These are phyloP conservation scores for Cutaneotrichosporon sp. DNA, from an alignment of 1,284 basidiomycete species.

Conservation along the genomic window DNA sequence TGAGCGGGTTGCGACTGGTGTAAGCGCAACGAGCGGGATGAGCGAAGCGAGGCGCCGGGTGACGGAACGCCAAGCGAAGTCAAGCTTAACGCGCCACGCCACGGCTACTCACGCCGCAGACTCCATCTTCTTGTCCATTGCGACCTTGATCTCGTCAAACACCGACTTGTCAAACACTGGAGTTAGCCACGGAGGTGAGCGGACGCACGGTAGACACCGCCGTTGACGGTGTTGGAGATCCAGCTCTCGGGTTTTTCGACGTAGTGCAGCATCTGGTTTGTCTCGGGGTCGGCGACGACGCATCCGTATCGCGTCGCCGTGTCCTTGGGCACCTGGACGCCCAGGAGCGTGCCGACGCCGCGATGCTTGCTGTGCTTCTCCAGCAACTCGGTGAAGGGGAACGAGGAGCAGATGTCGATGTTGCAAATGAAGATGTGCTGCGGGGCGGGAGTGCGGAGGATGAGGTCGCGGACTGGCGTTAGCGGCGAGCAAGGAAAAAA, in stretches of 20 bases:
- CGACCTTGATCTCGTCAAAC: conserved; percentile 53
- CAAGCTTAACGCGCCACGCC: too few relatives aligned
- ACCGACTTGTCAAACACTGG: conserved; percentile 52
- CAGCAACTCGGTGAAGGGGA: conserved; percentile 50
- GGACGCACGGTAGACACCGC: conserved; percentile 47
- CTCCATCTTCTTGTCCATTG: conserved; percentile 52
- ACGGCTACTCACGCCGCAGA: conserved; percentile 45
- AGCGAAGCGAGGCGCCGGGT: too few relatives aligned
- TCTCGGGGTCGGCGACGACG: conserved; percentile 51
- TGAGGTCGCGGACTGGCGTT: conserved; percentile 51
- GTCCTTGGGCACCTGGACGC: conserved; percentile 50
- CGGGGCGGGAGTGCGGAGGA: conserved; percentile 49
- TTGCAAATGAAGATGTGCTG: conserved; percentile 54
- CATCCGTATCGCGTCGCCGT: conserved; percentile 52
- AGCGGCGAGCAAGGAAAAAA: conserved; percentile 3
- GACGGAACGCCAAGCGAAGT: too few relatives aligned
- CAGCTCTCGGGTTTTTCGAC: conserved; percentile 54
- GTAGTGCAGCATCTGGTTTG: conserved; percentile 48
- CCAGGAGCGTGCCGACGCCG: conserved; percentile 53
- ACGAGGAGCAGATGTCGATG: conserved; percentile 53
- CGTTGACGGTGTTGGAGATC: conserved; percentile 53
- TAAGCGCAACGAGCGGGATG: background rate
- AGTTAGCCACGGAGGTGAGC: background rate
- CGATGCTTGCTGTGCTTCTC: conserved; percentile 51
- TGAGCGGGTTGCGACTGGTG: conserved; percentile 47